Evolutionary conservation across 495 filamentous ascomycete species (phyloP).

Genomic region (Talaromyces borbonicus): DNA sequence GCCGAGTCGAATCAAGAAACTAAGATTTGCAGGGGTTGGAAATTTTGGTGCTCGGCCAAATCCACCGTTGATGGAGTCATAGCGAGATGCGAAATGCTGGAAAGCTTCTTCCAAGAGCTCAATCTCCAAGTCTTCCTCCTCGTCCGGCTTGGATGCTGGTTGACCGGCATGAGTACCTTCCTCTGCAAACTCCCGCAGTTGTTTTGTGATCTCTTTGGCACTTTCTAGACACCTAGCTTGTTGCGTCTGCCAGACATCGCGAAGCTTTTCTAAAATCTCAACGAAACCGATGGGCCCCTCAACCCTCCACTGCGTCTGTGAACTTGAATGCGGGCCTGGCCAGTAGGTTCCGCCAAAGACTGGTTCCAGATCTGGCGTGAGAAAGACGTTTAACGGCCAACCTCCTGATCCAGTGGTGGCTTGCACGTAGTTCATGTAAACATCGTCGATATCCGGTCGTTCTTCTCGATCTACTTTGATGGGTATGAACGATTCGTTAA

Average conservation of each 20-base stretch:
- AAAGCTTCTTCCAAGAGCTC: constrained; percentile 89
- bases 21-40: constrained; percentile 75
- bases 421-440: constrained; percentile 98
- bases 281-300: constrained; percentile 62
- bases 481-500: constrained; percentile 85
- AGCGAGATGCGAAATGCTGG: constrained; percentile 65
- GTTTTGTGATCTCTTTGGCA: constrained; percentile 69
- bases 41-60: constrained; percentile 78
- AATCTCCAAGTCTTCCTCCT: constrained; percentile 63
- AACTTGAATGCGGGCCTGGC: constrained; percentile 63
- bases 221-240: constrained; percentile 69
- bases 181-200: constrained; percentile 76
- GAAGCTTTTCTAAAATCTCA: constrained; percentile 72
- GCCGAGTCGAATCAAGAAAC: constrained; percentile 69
- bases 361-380: constrained; percentile 86
- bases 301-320: constrained; percentile 17
- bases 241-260: constrained; percentile 75
- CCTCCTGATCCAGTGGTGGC: constrained; percentile 86
- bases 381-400: constrained; percentile 94
- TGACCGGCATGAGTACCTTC: constrained; percentile 63
- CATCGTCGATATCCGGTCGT: constrained; percentile 87
- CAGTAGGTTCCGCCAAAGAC: constrained; percentile 97
- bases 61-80: constrained; percentile 68
- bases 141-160: constrained; percentile 34
- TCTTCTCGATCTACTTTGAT: constrained; percentile 93